Evolutionary conservation across 768 basidiomycete genomes (phyloP).

Genomic region (Sarcomyxa edulis): DNA sequence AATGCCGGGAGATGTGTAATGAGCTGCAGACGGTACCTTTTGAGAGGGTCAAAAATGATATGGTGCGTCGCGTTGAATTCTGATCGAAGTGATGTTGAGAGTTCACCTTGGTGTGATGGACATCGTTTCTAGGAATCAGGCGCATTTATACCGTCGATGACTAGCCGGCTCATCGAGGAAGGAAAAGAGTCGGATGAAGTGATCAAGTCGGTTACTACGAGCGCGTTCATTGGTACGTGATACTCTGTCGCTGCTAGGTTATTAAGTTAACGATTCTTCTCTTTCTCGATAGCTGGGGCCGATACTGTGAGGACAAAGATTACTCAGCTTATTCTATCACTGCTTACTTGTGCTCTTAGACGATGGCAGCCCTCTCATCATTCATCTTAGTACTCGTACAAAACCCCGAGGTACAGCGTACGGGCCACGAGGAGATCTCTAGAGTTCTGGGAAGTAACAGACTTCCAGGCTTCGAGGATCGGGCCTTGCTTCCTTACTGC

Average conservation of each 20-base stretch:
- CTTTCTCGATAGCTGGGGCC: constrained; percentile 10
- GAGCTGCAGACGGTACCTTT: constrained; percentile 18
- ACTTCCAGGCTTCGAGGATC: constrained; percentile 24
- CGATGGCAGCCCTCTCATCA: constrained; percentile 13
- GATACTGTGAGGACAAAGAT: constrained; percentile 10
- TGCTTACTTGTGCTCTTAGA: constrained; percentile 11
- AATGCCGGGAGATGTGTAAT: constrained; percentile 15
- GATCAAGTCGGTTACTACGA: constrained; percentile 5
- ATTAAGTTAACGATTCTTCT: background rate
- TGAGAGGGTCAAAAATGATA: constrained; percentile 18
- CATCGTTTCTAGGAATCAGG: constrained; percentile 3
- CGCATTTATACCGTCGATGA: constrained; percentile 10
- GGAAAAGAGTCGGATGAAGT: constrained; percentile 1
- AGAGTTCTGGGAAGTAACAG: constrained; percentile 19
- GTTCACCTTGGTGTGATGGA: constrained; percentile 1
- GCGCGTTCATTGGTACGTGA: constrained; percentile 7
- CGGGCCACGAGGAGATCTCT: constrained; percentile 30
- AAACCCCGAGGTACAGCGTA: constrained; percentile 19
- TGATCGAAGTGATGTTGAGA: background rate
- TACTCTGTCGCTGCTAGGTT: background rate
- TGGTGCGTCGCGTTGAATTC: constrained; percentile 15
- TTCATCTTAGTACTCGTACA: constrained; percentile 21
- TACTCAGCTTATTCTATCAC: background rate
- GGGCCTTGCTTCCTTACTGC: constrained; percentile 22
- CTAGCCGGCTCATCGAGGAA: constrained; percentile 8